Percentiles rank a stretch among this genome's conserved stretches.
Conservation (phyloP, 805 yeast genomes). For the Candida incommunis region DNA sequence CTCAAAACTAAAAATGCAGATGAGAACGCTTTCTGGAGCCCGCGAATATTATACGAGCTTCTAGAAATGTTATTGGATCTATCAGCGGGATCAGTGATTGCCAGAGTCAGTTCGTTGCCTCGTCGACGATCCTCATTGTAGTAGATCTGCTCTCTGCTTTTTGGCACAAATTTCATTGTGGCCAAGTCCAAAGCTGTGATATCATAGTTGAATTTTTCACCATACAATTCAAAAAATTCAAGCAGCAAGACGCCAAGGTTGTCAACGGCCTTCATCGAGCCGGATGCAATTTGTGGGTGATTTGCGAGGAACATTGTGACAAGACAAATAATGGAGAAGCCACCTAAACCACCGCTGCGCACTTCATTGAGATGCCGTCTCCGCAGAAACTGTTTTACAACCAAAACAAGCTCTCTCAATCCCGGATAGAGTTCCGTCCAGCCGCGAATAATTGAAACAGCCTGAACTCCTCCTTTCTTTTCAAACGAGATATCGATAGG, state of each 20-base stretch:
- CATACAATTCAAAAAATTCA: slow-evolving; percentile 87
- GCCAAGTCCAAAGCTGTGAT: slow-evolving; percentile 53
- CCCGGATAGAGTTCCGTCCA: slow-evolving; percentile 73
- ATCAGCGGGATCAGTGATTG: slow-evolving; percentile 85
- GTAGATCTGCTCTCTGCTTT: slow-evolving; percentile 21
- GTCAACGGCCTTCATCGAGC: slow-evolving; percentile 49
- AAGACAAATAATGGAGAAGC: slow-evolving; percentile 81
- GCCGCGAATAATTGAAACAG: slow-evolving; percentile 59
- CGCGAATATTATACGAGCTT: slow-evolving; percentile 68
- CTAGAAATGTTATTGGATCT: slow-evolving; percentile 70
- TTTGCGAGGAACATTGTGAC: slow-evolving; percentile 62
- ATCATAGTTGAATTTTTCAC: slow-evolving; percentile 78
- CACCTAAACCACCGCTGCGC: slow-evolving; percentile 89
- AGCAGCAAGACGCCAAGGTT: slow-evolving; percentile 77
- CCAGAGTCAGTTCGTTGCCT: slow-evolving; percentile 27
- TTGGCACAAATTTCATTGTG: slow-evolving; percentile 43
- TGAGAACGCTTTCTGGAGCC: slow-evolving; percentile 71
- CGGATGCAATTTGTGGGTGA: slow-evolving; percentile 65
- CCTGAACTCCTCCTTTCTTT: slow-evolving; percentile 62
- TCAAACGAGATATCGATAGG: slow-evolving; percentile 88
- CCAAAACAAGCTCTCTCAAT: slow-evolving; percentile 63
- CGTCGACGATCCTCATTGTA: background rate
- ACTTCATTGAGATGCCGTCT: slow-evolving; percentile 72
- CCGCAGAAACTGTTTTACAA: slow-evolving; percentile 73
- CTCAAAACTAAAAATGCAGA: slow-evolving; percentile 74